Conservation (phyloP, 2,329 filamentous ascomycete species). For the Neoscytalidium dimidiatum region DNA sequence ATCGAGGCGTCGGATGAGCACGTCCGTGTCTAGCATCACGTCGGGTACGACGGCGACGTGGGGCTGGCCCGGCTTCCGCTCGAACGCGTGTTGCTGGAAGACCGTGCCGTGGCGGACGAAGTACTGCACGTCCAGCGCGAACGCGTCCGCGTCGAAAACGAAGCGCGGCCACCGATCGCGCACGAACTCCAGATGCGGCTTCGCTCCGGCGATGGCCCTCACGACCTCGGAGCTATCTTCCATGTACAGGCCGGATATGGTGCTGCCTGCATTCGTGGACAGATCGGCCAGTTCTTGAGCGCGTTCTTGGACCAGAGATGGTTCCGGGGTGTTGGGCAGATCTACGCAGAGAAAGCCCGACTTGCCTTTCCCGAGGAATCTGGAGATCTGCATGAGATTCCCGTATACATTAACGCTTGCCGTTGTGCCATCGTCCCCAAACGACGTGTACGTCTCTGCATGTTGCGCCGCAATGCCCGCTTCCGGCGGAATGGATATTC, state of each 20-base stretch:
- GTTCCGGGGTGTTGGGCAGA: not conserved
- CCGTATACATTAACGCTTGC: slow-evolving; percentile 8
- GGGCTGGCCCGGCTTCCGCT: not conserved
- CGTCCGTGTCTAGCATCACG: slow-evolving; percentile 4
- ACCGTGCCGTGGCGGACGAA: not conserved
- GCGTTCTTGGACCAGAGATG: not conserved
- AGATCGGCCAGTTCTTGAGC: not conserved
- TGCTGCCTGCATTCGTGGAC: not conserved
- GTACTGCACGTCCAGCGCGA: not conserved
- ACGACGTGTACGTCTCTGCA: slow-evolving; percentile 1
- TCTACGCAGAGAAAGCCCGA: slow-evolving; percentile 6
- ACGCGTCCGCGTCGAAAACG: not conserved
- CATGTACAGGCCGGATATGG: not conserved
- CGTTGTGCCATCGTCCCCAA: not conserved
- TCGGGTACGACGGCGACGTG: not conserved
- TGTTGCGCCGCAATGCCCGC: not conserved
- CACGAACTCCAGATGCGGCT: not conserved
- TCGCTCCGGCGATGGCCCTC: not conserved
- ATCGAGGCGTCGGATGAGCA: not conserved
- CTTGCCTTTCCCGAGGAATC: not conserved
- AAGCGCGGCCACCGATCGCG: slow-evolving; percentile 11
- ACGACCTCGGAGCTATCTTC: not conserved
- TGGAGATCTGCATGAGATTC: slow-evolving; percentile 6
- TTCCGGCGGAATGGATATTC: not conserved
- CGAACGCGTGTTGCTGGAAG: not conserved